These are phyloP conservation scores for Trypanosoma melophagium DNA, from an alignment of 208 protist species.

Conservation along the genomic window DNA sequence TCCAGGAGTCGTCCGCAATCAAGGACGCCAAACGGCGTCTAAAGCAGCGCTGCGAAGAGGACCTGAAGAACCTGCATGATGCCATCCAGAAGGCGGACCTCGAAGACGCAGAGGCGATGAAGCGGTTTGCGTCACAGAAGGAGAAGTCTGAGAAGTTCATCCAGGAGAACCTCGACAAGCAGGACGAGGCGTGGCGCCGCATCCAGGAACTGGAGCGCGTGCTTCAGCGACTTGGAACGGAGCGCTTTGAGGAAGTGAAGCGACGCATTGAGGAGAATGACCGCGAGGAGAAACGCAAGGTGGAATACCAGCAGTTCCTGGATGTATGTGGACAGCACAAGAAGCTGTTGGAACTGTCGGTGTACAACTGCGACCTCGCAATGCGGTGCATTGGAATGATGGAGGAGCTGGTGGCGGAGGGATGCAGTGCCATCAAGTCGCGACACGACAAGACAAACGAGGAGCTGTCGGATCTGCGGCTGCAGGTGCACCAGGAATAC, in stretches of 20 bases:
- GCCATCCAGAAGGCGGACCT: slow-evolving; percentile 79
- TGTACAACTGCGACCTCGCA: slow-evolving; percentile 80
- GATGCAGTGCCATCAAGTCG: slow-evolving; percentile 67
- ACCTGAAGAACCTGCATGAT: slow-evolving; percentile 77
- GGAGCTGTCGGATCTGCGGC: slow-evolving; percentile 50
- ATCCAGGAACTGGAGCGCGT: slow-evolving; percentile 80
- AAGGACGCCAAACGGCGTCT: slow-evolving; percentile 80
- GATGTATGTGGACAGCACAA: slow-evolving; percentile 77
- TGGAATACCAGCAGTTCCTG: slow-evolving; percentile 88
- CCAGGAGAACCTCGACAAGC: slow-evolving; percentile 68
- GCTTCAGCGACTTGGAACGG: slow-evolving; percentile 74
- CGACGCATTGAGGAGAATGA: slow-evolving; percentile 82
- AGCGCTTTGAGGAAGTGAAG: slow-evolving; percentile 85
- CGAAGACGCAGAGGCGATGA: slow-evolving; percentile 76
- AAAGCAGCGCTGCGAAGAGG: slow-evolving; percentile 72
- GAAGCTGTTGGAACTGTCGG: slow-evolving; percentile 76
- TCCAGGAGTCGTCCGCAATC: slow-evolving; percentile 71
- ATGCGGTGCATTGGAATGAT: slow-evolving; percentile 65
- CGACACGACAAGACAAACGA: slow-evolving; percentile 77
- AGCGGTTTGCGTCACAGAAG: slow-evolving; percentile 70
- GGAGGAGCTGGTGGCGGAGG: slow-evolving; percentile 74
- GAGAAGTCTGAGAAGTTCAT: slow-evolving; percentile 72
- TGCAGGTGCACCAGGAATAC: slow-evolving; percentile 73
- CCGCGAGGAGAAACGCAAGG: slow-evolving; percentile 77
- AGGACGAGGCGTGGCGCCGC: slow-evolving; percentile 77